Evolutionary conservation across 225 moss, liverwort and hornwort species (phyloP).

Genomic region (Pseudoscleropodium purum): DNA sequence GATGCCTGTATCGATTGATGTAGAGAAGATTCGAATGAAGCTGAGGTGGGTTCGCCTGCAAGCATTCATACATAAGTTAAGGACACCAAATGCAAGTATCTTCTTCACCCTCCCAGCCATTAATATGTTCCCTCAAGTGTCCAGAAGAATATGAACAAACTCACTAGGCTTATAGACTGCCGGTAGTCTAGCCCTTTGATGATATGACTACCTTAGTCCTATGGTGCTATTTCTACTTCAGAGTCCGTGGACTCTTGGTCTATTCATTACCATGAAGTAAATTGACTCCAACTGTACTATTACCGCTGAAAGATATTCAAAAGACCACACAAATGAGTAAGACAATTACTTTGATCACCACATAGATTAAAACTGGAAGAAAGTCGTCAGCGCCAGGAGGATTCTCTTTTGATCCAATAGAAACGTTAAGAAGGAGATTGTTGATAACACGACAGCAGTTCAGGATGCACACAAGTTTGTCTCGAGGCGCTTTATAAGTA

Average conservation of each 20-base stretch:
- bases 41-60: constrained; percentile 97
- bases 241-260: neutral
- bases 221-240: neutral
- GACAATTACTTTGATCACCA: constrained; percentile 80
- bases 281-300: neutral
- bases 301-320: neutral
- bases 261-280: neutral
- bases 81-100: neutral
- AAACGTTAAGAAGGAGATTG: constrained; percentile 84
- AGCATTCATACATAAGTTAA: neutral
- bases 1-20: constrained; percentile 83
- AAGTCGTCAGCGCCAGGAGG: constrained; percentile 99
- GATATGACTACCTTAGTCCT: neutral
- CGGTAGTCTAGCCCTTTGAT: neutral
- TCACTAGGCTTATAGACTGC: neutral
- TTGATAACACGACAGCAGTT: constrained; percentile 98
- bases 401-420: constrained; percentile 81
- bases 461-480: constrained; percentile 93
- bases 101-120: neutral
- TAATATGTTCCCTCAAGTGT: neutral
- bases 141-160: neutral
- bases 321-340: neutral
- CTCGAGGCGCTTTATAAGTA: constrained; percentile 89
- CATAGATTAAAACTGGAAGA: constrained; percentile 91
- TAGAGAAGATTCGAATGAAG: constrained; percentile 94